Evolutionary conservation across 495 filamentous ascomycete genomes (phyloP).

Genomic region (Penicillium fimorum): DNA sequence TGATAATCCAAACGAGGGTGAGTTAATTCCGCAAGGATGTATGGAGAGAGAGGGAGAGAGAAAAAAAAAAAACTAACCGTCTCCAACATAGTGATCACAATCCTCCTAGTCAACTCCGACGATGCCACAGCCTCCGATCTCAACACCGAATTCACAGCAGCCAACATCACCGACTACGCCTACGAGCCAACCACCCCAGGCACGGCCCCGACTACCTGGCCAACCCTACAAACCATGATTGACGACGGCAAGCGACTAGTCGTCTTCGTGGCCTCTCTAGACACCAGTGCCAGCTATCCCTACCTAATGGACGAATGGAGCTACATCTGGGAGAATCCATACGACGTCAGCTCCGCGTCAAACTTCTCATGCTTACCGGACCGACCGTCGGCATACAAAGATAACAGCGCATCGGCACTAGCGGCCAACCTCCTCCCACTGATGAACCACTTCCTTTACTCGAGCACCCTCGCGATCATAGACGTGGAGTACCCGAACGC

Average conservation of each 20-base stretch:
- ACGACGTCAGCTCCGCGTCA: constrained; percentile 58
- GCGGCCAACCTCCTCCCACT: constrained; percentile 54
- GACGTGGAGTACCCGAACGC: constrained; percentile 61
- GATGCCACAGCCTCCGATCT: constrained; percentile 53
- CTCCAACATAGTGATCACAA: constrained; percentile 57
- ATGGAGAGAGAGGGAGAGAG: neutral
- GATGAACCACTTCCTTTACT: constrained; percentile 73
- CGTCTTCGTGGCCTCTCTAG: constrained; percentile 60
- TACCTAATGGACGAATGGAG: constrained; percentile 74
- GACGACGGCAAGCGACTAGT: constrained; percentile 60
- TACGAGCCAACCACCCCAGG: constrained; percentile 52
- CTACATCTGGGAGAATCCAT: constrained; percentile 76
- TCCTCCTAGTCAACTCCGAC: constrained; percentile 73
- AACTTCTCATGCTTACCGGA: constrained; percentile 69
- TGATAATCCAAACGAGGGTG: constrained; percentile 62
- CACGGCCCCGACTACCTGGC: constrained; percentile 56
- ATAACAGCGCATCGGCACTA: constrained; percentile 43
- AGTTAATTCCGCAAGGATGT: neutral
- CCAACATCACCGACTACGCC: constrained; percentile 60
- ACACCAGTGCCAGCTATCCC: constrained; percentile 45
- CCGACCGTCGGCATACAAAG: constrained; percentile 51
- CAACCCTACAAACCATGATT: constrained; percentile 68
- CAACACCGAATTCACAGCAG: constrained; percentile 52
- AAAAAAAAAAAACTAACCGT: neutral
- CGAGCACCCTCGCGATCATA: constrained; percentile 34